Base-by-base conservation (phyloP, 176 grass and related monocot species). In the Oryza glaberrima region DNA sequence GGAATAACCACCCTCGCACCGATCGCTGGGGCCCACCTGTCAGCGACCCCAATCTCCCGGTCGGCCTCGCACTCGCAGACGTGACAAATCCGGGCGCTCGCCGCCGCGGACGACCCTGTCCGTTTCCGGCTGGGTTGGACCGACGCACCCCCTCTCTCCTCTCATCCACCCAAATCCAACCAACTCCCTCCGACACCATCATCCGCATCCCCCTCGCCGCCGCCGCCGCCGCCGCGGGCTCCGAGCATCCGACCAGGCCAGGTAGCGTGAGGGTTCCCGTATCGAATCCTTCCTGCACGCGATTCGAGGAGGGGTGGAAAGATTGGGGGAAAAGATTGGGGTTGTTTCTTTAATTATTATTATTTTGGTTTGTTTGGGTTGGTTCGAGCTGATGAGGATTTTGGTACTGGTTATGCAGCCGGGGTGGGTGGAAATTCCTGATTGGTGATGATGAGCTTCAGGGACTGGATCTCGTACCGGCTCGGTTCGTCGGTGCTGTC, bases 391-490 rank as follows among this genome's bases (percentile, higher is more conserved):
- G 87, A 76, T 44, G 76, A 32, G 30, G 30, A 32, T 32, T 32
- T 32, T 32, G 30, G 30, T 32, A 32, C 80, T 32, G 35, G 43
- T 16, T 13, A 6, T 73, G 8, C 19, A 72, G 8, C 43, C 7
- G 17, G n/a, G 14, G 41, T 11, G 5, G 70, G 43, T 44, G 70
- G 0, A 32, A 85, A 64, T 28, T 61, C 47, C 12, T 58, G 77
- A 49, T 70, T 72, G 65, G 85, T 44, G 87, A 79, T 82, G 87
- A 77, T 94, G 90, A 85, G 84, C 76, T 92, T 94, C 80, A 85
- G 85, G 77, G 90, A 92, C 65, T 94, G 90, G 92, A 81, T 94
- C 69, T 88, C 90, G 43, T 88, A 70, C 82, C 84, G 88, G 11
- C 70, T 92, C 43, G 84, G 88, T 9, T 92, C 89, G 4, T 82